These are phyloP conservation scores for Trichosporon ovoides DNA, from an alignment of 1,284 basidiomycete genomes.

Conservation along the genomic window DNA sequence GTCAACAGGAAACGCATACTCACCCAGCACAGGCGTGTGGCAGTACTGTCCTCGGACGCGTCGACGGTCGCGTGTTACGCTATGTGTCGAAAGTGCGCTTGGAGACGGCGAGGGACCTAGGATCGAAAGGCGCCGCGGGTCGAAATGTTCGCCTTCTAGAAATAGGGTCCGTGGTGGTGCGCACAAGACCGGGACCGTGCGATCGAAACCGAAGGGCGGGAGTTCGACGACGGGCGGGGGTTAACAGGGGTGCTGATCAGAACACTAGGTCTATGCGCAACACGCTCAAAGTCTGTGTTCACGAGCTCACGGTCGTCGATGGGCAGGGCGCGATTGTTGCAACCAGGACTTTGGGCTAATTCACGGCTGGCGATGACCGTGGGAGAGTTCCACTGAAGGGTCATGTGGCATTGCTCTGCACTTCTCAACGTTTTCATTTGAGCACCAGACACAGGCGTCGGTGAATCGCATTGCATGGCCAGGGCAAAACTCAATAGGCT, in stretches of 20 bases:
- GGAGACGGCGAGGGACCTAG: not conserved
- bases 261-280: not conserved
- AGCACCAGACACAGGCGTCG: too few relatives aligned
- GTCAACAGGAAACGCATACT: not conserved
- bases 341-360: not conserved
- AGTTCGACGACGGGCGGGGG: not conserved
- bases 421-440: too few relatives aligned
- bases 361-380: not conserved
- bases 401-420: too few relatives aligned
- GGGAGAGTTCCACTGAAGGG: not conserved
- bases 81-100: not conserved
- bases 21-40: constrained; percentile 1
- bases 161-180: constrained; percentile 1
- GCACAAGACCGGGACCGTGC: constrained; percentile 2
- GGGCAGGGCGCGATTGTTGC: not conserved
- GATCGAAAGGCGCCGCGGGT: constrained; percentile 1
- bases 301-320: constrained; percentile 1
- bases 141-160: constrained; percentile 3
- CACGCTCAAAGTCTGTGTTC: not conserved
- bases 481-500: too few relatives aligned
- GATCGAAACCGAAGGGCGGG: not conserved
- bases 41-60: constrained; percentile 1
- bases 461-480: too few relatives aligned
- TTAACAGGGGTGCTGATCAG: not conserved
- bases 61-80: constrained; percentile 3